Evolutionary conservation across 805 yeast genomes (phyloP).

Genomic region (Barnettozyma sucrosica): DNA sequence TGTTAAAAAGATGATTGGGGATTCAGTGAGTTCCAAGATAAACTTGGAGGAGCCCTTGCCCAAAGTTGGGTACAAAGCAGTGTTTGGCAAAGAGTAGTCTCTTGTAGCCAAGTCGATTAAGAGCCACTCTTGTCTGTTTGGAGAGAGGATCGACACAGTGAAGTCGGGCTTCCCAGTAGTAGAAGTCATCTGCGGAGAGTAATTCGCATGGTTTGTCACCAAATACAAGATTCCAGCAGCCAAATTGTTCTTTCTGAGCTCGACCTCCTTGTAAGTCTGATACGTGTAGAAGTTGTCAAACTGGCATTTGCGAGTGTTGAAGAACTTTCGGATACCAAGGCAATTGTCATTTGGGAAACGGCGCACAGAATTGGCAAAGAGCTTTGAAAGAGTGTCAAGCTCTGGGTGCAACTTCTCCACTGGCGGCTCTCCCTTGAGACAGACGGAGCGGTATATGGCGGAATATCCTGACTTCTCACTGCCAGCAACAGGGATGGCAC

Average conservation of each 20-base stretch:
- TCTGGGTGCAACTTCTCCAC: conserved; percentile 31
- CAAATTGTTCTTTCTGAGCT: conserved; percentile 28
- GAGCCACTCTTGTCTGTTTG: conserved; percentile 53
- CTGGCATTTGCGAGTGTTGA: conserved; percentile 16
- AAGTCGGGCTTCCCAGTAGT: conserved; percentile 26
- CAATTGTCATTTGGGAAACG: conserved; percentile 28
- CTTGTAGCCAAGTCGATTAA: conserved; percentile 50
- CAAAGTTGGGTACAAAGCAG: conserved; percentile 39
- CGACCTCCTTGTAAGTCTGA: conserved; percentile 28
- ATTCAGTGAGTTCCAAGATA: conserved; percentile 44
- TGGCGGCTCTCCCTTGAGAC: conserved; percentile 3
- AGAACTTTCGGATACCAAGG: conserved; percentile 31
- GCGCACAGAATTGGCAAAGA: conserved; percentile 32
- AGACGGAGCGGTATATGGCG: conserved; percentile 9
- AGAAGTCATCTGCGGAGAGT: conserved; percentile 4
- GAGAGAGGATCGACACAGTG: conserved; percentile 40
- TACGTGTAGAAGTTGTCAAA: conserved; percentile 23
- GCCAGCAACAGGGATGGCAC: conserved; percentile 6
- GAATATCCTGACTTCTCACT: conserved; percentile 7
- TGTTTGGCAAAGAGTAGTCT: conserved; percentile 40
- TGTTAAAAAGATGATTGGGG: conserved; percentile 46
- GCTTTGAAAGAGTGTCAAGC: conserved; percentile 34
- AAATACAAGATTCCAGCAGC: conserved; percentile 37
- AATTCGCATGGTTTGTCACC: conserved; percentile 12
- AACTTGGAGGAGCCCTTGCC: conserved; percentile 47